phyloP scores from a whole-genome alignment of 148 eudicot species.

The Silene uniflora region DNA sequence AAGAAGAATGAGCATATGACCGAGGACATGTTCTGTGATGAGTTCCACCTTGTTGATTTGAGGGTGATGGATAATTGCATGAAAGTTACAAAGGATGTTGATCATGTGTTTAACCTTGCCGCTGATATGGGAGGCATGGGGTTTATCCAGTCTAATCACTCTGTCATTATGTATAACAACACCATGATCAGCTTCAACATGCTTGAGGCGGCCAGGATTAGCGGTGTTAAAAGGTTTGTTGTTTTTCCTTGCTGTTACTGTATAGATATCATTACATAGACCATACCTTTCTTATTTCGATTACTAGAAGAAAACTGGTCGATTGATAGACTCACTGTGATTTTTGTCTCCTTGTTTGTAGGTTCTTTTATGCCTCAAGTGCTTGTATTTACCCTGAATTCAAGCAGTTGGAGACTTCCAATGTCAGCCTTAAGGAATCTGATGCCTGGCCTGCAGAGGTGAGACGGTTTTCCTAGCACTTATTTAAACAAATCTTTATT shows the following conservation, averaged over 20 bases:
- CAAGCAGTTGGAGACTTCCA: conserved; percentile 50
- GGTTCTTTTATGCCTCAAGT: conserved; percentile 62
- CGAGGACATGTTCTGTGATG: conserved; percentile 57
- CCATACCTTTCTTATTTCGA: not conserved
- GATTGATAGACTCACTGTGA: not conserved
- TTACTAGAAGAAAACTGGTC: not conserved
- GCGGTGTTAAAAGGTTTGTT: conserved; percentile 48
- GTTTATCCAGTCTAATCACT: conserved; percentile 53
- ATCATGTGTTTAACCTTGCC: conserved; percentile 58
- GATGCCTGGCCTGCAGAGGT: conserved; percentile 69
- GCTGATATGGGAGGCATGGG: conserved; percentile 70
- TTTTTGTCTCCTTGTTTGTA: conserved; percentile 14
- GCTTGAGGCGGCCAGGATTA: conserved; percentile 58
- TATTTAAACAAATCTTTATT: too few relatives aligned
- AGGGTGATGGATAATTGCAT: conserved; percentile 61
- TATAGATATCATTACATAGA: not conserved
- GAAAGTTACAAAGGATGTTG: conserved; percentile 47
- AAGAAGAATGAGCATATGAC: conserved; percentile 63
- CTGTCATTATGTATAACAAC: conserved; percentile 54
- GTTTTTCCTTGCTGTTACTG: not conserved
- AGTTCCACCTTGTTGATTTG: conserved; percentile 53
- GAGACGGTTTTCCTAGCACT: not conserved
- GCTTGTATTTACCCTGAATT: conserved; percentile 60
- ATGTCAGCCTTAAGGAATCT: conserved; percentile 51
- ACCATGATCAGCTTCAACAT: conserved; percentile 61